Conservation (phyloP, 2,329 filamentous ascomycete genomes). For the Nectriaceae sp. region DNA sequence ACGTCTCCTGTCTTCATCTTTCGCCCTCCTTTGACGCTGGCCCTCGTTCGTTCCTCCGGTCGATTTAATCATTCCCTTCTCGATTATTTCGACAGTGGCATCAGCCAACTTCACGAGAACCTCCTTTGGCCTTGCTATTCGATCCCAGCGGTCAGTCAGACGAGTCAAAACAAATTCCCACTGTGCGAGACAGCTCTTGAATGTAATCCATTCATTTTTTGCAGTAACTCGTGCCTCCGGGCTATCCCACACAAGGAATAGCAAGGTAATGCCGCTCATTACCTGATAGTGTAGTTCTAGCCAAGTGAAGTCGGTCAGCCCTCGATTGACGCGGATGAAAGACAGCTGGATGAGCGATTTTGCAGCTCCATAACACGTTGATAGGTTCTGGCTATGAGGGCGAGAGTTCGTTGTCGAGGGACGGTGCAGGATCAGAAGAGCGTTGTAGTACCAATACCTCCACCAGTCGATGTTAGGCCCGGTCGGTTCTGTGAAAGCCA, state of each 20-base stretch:
- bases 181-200: conserved; percentile 25
- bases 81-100: conserved; percentile 11
- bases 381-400: conserved; percentile 7
- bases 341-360: conserved; percentile 23
- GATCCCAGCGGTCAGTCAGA: conserved; percentile 18
- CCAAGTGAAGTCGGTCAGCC: conserved; percentile 22
- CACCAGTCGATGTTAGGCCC: conserved; percentile 17
- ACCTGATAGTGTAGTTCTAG: conserved; percentile 25
- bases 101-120: conserved; percentile 13
- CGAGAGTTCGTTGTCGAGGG: conserved; percentile 14
- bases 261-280: conserved; percentile 25
- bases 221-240: conserved; percentile 6
- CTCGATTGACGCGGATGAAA: conserved; percentile 18
- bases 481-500: conserved; percentile 1
- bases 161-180: conserved; percentile 20
- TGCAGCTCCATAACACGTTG: conserved; percentile 17
- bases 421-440: conserved; percentile 22
- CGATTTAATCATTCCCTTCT: conserved; percentile 7
- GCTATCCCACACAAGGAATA: conserved; percentile 20
- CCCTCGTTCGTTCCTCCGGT: conserved; percentile 4
- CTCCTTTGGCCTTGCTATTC: conserved; percentile 10
- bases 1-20: conserved; percentile 6
- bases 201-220: conserved; percentile 20
- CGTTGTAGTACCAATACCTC: conserved; percentile 24
- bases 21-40: conserved; percentile 5